Base-by-base conservation (phyloP, 2,329 filamentous ascomycete genomes). In the Capronia epimyces region DNA sequence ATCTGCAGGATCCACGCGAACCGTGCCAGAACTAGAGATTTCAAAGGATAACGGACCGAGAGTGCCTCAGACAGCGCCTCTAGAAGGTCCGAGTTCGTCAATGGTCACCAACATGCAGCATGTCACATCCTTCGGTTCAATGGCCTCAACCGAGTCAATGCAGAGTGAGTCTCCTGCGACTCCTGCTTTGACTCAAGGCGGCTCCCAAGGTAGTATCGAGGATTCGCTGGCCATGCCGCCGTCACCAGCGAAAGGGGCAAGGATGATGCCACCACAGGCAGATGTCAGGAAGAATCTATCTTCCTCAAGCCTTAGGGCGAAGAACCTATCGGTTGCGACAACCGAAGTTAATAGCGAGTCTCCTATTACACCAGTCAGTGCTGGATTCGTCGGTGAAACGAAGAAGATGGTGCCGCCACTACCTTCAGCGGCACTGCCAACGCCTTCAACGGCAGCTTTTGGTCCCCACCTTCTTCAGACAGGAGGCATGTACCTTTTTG, bases 401-500 rank as follows among this genome's bases (percentile, higher is more conserved):
- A 67, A 69, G 32, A 70, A 58, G 71, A 68, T 41, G 66, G 80
- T 56, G 69, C 78, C 61, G 71, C 77, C 46, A 52, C 59, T 29
- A 67, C 87, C 43, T 8, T 55, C 52, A 16, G 81, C 86, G 6
- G 72, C 80, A 1, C 65, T 87, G 20, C 84, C 87, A 8, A 88
- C 86, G 1, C 83, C 86, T 10, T 77, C 83, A 31, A 76, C 78
- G 0, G 73, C 81, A 8, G 76, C 80, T 1, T 86, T 78, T 50
- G 78, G 78, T 8, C 66, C 72, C 6, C 72, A 76, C 60, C 75
- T 77, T 13, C 71, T 83, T 25, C 78, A 77, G 32, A 75, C 79
- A 3, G 84, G 84, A 20, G 87, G 86, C 4, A 73, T 91, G 50
- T 83, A 89, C 64, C 75, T 97, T 1, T 94, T 97, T 62, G 89